phyloP scores from a whole-genome alignment of 805 yeast species.

The Wickerhamomyces hampshirensis region DNA sequence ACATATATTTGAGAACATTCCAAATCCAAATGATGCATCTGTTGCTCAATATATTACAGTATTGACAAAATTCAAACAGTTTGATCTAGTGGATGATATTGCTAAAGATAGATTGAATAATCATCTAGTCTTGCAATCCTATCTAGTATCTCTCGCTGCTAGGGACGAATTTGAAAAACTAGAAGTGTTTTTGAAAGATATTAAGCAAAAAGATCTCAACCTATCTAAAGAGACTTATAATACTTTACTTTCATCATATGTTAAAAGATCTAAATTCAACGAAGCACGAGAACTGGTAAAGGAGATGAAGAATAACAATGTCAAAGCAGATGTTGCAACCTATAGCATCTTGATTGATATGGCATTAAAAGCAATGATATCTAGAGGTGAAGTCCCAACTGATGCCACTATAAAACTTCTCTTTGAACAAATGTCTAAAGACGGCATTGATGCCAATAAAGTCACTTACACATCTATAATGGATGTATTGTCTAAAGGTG shows the following conservation, averaged over 20 bases:
- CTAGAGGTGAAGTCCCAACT: slow-evolving; percentile 39
- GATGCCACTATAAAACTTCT: slow-evolving; percentile 33
- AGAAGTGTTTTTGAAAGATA: slow-evolving; percentile 6
- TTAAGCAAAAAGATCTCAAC: slow-evolving; percentile 26
- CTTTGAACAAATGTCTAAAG: slow-evolving; percentile 36
- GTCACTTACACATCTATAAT: slow-evolving; percentile 48
- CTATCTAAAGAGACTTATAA: slow-evolving; percentile 52
- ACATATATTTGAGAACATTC: slow-evolving; percentile 30
- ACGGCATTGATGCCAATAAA: slow-evolving; percentile 36
- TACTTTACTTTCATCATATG: slow-evolving; percentile 39
- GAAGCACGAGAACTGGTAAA: slow-evolving; percentile 47
- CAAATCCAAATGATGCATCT: slow-evolving; percentile 42
- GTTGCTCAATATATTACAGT: slow-evolving; percentile 44
- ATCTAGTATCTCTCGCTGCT: slow-evolving; percentile 18
- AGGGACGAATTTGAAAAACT: slow-evolving; percentile 11
- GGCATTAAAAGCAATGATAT: slow-evolving; percentile 40
- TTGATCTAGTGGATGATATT: slow-evolving; percentile 32
- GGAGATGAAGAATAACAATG: slow-evolving; percentile 35
- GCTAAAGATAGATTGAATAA: slow-evolving; percentile 29
- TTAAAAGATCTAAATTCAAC: slow-evolving; percentile 34
- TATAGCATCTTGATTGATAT: slow-evolving; percentile 55
- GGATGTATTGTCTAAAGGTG: slow-evolving; percentile 45
- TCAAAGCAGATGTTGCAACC: slow-evolving; percentile 58
- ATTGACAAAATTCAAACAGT: slow-evolving; percentile 40
- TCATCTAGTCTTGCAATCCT: slow-evolving; percentile 20